These are phyloP conservation scores for Talaromyces amestolkiae DNA, from an alignment of 2,329 filamentous ascomycete species.

Conservation along the genomic window DNA sequence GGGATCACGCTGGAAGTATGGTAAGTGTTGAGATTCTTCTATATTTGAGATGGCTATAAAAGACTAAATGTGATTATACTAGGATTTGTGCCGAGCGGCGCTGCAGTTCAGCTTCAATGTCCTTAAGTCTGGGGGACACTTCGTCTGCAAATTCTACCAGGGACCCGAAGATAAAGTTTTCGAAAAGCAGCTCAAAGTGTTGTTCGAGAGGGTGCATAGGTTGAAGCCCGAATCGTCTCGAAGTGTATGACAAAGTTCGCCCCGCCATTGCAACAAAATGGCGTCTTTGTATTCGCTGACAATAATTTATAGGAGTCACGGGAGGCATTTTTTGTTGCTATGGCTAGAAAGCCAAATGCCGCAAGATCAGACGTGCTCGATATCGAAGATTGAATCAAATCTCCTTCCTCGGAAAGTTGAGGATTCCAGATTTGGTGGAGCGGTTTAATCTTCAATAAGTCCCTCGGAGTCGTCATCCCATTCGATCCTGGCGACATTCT, in stretches of 20 bases:
- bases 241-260: slow-evolving; percentile 57
- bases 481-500: slow-evolving; percentile 44
- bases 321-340: slow-evolving; percentile 81
- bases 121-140: slow-evolving; percentile 77
- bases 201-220: slow-evolving; percentile 77
- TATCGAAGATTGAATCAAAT: slow-evolving; percentile 3
- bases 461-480: slow-evolving; percentile 45
- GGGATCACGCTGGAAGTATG: slow-evolving; percentile 93
- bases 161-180: slow-evolving; percentile 79
- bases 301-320: slow-evolving; percentile 65
- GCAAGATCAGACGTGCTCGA: slow-evolving; percentile 48
- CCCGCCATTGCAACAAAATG: not conserved
- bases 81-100: slow-evolving; percentile 89
- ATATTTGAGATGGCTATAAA: not conserved
- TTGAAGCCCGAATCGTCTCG: slow-evolving; percentile 92
- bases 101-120: slow-evolving; percentile 83
- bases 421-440: not conserved
- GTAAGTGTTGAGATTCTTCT: slow-evolving; percentile 52
- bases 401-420: not conserved
- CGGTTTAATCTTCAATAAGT: slow-evolving; percentile 34
- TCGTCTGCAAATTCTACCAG: slow-evolving; percentile 97
- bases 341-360: slow-evolving; percentile 62
- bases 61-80: slow-evolving; percentile 14
- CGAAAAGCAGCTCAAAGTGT: slow-evolving; percentile 67
- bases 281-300: slow-evolving; percentile 5